A percentile compares a stretch with the other conserved stretches of the same genome.
Conservation (phyloP, 83 land plant species). For the Thuja plicata region DNA sequence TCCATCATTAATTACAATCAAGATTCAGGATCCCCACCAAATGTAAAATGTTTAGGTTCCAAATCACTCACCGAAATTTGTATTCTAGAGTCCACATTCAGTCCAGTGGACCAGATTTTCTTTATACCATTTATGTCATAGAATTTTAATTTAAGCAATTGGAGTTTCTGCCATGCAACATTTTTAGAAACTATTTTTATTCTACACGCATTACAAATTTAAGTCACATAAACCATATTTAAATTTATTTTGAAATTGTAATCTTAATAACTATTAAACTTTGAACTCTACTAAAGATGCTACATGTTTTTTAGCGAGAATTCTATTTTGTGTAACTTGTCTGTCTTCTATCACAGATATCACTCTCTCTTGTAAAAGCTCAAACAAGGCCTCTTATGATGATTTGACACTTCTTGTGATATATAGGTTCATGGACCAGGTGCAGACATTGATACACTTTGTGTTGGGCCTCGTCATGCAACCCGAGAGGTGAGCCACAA, state of each 20-base stretch:
- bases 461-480: constrained; percentile 93
- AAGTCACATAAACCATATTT: neutral
- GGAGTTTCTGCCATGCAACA: neutral
- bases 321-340: constrained; percentile 3
- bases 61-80: neutral
- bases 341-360: neutral
- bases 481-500: constrained; percentile 67
- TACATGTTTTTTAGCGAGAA: neutral
- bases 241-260: neutral
- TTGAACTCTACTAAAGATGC: neutral
- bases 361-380: neutral
- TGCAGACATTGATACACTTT: constrained; percentile 92
- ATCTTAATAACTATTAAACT: neutral
- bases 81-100: neutral
- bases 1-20: neutral
- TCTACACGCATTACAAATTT: neutral
- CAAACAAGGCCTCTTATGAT: neutral
- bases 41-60: neutral
- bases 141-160: neutral
- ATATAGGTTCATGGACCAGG: constrained; percentile 94
- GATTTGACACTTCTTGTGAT: neutral
- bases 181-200: too few species aligned
- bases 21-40: neutral
- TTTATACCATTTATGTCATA: too few species aligned
- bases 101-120: neutral